Evolutionary conservation across 1,284 basidiomycete genomes (phyloP), one percentile per base, ranked within the genome.

Genomic region (Malassezia yamatoensis): DNA sequence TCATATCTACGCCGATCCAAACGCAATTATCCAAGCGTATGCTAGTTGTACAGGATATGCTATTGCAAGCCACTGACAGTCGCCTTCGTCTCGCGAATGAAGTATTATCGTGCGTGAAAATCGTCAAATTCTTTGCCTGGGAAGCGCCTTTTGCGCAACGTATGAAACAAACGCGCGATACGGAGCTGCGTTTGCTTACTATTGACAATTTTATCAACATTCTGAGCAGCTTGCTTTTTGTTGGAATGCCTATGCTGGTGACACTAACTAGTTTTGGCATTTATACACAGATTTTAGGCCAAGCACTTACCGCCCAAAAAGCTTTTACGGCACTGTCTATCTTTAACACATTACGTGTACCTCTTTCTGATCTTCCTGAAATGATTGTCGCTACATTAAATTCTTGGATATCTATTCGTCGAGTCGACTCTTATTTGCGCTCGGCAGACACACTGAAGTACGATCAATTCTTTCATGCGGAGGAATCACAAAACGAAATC

Each of bases 211-310:
- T 75, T 7, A 72, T 76, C 7, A 67, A 68, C 46, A 62, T 75
- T 2, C 51, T 76, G 15, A 66, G 66, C 11, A 72, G 73, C 40
- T 54, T 77, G 6, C 54, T 78, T 33, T 72, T 76, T 10, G 76
- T 66, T 33, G 80, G 86, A 35, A 83, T 85, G 1, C 74, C 83
- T 5, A 53, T 82, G 16, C 54, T 78, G 29, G 82, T 81, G 9
- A 86, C 86, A 82, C 64, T 82, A 18, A 77, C 79, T 15, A 84
- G 84, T 0, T 86, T 82, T 67, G 78, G 79, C 7, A 79, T 81
- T 32, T 85, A 80, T 63, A 79, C 79, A 1, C 51, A 76, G 0
- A 67, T 80, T 1, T 69, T 79, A 63, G 75, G 77, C 58, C 60
- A 72, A 51, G 65, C 75, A 34, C 66, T 80, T 9, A 77, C 77